These are phyloP conservation scores for Solanum bulbocastanum DNA, from an alignment of 257 asterid species.

Conservation along the genomic window DNA sequence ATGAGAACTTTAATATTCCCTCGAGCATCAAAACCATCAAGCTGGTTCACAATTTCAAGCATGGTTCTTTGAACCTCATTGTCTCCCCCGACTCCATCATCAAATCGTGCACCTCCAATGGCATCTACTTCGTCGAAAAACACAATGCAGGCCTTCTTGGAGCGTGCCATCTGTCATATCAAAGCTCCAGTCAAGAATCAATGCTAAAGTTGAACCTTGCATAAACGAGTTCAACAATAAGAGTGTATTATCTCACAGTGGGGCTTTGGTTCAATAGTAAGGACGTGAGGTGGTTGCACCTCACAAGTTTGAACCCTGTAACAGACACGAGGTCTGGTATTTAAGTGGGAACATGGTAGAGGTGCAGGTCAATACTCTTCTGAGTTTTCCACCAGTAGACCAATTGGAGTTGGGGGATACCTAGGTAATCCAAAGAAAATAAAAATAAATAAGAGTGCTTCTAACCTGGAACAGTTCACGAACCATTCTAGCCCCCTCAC, in stretches of 20 bases:
- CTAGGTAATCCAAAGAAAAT: not conserved
- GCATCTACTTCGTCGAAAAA: conserved; percentile 97
- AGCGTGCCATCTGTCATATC: conserved; percentile 83
- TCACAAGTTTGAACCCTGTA: not conserved
- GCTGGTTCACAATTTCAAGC: conserved; percentile 98
- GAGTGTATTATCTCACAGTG: not conserved
- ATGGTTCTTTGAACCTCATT: conserved; percentile 97
- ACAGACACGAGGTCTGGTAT: not conserved
- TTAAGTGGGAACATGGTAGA: not conserved
- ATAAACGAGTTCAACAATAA: not conserved
- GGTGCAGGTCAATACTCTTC: not conserved
- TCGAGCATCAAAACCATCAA: conserved; percentile 98
- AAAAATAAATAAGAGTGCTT: not conserved
- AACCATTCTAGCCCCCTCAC: conserved; percentile 99
- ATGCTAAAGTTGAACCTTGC: not conserved
- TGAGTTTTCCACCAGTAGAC: not conserved
- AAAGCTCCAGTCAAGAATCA: not conserved
- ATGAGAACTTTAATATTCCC: conserved; percentile 94
- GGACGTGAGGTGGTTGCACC: not conserved
- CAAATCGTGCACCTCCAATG: conserved; percentile 95
- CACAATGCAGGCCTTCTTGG: conserved; percentile 95
- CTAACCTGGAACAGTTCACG: conserved; percentile 95
- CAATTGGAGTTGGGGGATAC: not conserved
- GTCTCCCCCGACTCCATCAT: conserved; percentile 97
- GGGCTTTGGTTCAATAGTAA: not conserved